Evolutionary conservation across 768 basidiomycete genomes (phyloP).

Genomic region (Rhodotorula kratochvilovae): DNA sequence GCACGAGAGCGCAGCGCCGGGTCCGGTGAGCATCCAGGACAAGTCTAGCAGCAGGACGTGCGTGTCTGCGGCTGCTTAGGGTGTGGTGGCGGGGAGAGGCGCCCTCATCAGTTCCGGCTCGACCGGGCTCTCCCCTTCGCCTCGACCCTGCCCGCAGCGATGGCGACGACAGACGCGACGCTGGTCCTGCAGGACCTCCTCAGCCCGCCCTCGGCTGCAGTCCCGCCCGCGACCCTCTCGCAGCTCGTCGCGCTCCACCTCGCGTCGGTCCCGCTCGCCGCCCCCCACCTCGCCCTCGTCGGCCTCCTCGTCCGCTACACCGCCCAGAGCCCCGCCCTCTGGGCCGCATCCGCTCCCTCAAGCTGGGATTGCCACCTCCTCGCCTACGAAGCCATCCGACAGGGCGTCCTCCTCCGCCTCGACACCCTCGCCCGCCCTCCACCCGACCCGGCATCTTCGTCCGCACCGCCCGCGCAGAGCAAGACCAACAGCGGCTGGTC

Average conservation of each 20-base stretch:
- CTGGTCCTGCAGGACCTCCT: slow-evolving; percentile 35
- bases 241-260: slow-evolving; percentile 26
- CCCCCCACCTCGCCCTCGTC: slow-evolving; percentile 20
- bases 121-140: not conserved
- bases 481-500: not conserved
- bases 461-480: not conserved
- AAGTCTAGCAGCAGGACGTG: no score
- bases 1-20: no score
- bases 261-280: slow-evolving; percentile 13
- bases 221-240: not conserved
- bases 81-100: no score
- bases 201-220: not conserved
- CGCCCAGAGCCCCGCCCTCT: slow-evolving; percentile 16
- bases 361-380: not conserved
- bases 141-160: not conserved
- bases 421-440: slow-evolving; percentile 14
- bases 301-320: slow-evolving; percentile 17
- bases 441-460: not conserved
- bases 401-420: slow-evolving; percentile 21
- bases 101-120: no score
- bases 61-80: no score
- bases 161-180: slow-evolving; percentile 23
- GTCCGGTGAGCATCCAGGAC: no score
- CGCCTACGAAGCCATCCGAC: slow-evolving; percentile 3
- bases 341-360: not conserved